phyloP scores from a whole-genome alignment of 352 stramenopile genomes.

The Phytophthora sp. region DNA sequence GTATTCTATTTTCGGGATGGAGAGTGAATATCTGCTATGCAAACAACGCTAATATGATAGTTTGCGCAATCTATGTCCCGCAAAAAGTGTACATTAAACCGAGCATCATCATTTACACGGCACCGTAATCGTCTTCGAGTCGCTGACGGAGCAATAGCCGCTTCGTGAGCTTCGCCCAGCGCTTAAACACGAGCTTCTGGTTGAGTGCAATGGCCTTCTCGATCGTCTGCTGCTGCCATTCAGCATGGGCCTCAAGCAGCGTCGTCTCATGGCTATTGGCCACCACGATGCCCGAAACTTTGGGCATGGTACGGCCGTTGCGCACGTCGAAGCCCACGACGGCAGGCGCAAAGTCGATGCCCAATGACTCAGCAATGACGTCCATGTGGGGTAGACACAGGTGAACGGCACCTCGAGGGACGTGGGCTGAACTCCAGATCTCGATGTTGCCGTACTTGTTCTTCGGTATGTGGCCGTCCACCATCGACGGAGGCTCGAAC shows the following conservation, averaged over 20 bases:
- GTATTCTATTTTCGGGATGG: too few species aligned
- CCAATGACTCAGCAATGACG: slow-evolving; percentile 65
- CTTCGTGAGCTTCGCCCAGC: slow-evolving; percentile 74
- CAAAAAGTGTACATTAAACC: slow-evolving; percentile 9
- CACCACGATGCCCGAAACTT: slow-evolving; percentile 81
- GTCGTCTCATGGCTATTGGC: slow-evolving; percentile 42
- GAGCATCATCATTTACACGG: slow-evolving; percentile 33
- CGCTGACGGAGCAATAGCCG: slow-evolving; percentile 70
- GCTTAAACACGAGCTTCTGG: slow-evolving; percentile 54
- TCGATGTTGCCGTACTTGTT: slow-evolving; percentile 91
- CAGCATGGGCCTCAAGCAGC: slow-evolving; percentile 74
- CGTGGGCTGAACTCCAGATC: slow-evolving; percentile 77
- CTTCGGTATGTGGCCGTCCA: slow-evolving; percentile 76
- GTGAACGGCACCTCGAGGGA: slow-evolving; percentile 66
- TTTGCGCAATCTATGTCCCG: neutral
- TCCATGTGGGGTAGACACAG: slow-evolving; percentile 70
- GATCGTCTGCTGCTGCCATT: slow-evolving; percentile 68
- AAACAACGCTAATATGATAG: neutral
- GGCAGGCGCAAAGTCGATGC: slow-evolving; percentile 80
- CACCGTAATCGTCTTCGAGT: slow-evolving; percentile 82
- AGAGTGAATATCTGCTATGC: too few species aligned
- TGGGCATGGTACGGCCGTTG: slow-evolving; percentile 68
- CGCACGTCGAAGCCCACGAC: slow-evolving; percentile 82
- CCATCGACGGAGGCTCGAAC: slow-evolving; percentile 53
- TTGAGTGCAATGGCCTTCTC: slow-evolving; percentile 78